These are phyloP conservation scores for Aspergillus arachidicola DNA, from an alignment of 2,329 filamentous ascomycete species.

Conservation along the genomic window DNA sequence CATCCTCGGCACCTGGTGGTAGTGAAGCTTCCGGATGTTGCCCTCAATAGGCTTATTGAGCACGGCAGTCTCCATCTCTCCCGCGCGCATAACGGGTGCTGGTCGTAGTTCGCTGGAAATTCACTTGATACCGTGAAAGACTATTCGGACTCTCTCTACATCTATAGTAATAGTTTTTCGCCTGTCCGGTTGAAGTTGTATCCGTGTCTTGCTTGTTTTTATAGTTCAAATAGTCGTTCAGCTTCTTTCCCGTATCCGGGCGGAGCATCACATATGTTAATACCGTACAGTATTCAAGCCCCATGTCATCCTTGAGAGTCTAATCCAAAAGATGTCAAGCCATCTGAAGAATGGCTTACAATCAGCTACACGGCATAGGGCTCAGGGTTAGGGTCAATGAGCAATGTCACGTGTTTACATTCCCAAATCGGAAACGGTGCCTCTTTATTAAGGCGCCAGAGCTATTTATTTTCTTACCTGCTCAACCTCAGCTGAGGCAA, in stretches of 20 bases:
- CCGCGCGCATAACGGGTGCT: neutral
- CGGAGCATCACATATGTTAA: neutral
- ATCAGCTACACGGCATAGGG: slow-evolving; percentile 5
- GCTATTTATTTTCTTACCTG: too few relatives aligned
- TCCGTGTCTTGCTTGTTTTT: neutral
- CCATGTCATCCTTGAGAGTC: neutral
- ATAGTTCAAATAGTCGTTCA: neutral
- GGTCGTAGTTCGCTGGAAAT: neutral
- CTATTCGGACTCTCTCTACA: neutral
- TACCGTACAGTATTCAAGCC: neutral
- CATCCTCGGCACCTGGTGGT: neutral
- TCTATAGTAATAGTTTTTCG: neutral
- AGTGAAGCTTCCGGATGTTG: slow-evolving; percentile 9
- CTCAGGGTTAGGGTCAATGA: slow-evolving; percentile 16
- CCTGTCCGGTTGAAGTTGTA: neutral
- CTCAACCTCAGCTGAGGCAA: neutral
- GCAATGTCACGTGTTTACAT: slow-evolving; percentile 2
- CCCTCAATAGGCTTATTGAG: slow-evolving; percentile 22
- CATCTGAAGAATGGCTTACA: neutral
- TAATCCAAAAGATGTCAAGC: neutral
- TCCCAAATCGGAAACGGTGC: neutral
- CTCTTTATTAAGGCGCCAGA: neutral
- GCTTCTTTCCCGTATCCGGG: neutral
- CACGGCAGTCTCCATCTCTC: neutral
- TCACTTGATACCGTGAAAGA: neutral